Conservation (phyloP, 1,284 basidiomycete genomes). For the Cutaneotrichosporon sp. region DNA sequence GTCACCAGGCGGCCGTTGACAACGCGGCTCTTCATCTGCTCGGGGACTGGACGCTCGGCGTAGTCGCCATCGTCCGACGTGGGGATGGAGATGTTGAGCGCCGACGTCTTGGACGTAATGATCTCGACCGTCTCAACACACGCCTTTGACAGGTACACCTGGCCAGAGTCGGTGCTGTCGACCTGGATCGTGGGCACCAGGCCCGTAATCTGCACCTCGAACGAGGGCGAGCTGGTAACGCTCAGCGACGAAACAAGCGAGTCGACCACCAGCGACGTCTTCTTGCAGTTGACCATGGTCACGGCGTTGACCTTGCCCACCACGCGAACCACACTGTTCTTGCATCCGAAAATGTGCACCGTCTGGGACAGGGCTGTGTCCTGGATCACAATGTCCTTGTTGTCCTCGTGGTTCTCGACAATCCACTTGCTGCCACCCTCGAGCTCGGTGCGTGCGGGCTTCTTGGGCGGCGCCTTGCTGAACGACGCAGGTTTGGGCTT, state of each 20-base stretch:
- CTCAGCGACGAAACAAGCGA: slow-evolving; percentile 86
- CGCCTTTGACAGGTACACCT: slow-evolving; percentile 86
- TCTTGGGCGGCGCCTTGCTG: slow-evolving; percentile 65
- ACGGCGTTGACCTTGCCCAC: slow-evolving; percentile 96
- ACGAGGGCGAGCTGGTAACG: slow-evolving; percentile 87
- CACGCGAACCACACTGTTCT: slow-evolving; percentile 80
- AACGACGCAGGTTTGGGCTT: slow-evolving; percentile 72
- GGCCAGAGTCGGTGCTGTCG: slow-evolving; percentile 92
- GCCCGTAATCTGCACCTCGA: slow-evolving; percentile 89
- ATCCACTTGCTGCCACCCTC: slow-evolving; percentile 89
- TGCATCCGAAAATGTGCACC: slow-evolving; percentile 89
- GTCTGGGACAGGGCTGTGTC: slow-evolving; percentile 78
- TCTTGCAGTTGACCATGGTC: slow-evolving; percentile 83
- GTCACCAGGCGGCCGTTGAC: slow-evolving; percentile 83
- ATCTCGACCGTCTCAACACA: slow-evolving; percentile 75
- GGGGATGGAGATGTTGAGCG: slow-evolving; percentile 89
- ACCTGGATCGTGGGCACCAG: slow-evolving; percentile 86
- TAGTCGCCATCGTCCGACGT: slow-evolving; percentile 82
- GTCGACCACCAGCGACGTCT: slow-evolving; percentile 85
- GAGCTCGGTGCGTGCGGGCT: slow-evolving; percentile 84
- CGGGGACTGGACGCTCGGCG: slow-evolving; percentile 85
- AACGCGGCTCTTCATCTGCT: slow-evolving; percentile 89
- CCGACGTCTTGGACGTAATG: slow-evolving; percentile 90
- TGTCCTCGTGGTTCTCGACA: slow-evolving; percentile 93
- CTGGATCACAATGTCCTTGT: slow-evolving; percentile 70